phyloP scores from a whole-genome alignment of 1,139 yeast genomes.

The Protomyces pachydermus region DNA sequence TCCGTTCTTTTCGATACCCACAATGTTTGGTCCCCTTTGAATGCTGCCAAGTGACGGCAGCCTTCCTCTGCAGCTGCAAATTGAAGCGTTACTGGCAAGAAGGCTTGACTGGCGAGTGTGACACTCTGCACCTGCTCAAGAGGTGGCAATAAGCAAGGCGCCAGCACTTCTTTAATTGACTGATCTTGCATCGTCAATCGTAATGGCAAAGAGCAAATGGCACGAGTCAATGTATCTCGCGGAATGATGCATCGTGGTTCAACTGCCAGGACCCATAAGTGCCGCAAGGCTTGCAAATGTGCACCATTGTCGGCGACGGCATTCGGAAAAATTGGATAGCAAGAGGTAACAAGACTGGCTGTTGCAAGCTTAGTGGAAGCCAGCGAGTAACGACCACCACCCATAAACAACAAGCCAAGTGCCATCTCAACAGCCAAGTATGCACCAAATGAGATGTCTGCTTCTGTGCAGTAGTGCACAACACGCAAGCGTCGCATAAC shows the following conservation, averaged over 20 bases:
- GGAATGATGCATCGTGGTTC: conserved; percentile 75
- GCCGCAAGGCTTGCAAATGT: conserved; percentile 79
- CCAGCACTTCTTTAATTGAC: conserved; percentile 8
- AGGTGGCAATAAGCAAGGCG: conserved; percentile 35
- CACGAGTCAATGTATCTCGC: conserved; percentile 52
- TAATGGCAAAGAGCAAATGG: conserved; percentile 15
- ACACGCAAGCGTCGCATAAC: conserved; percentile 67
- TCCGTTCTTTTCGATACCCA: background rate
- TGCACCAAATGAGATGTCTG: conserved; percentile 52
- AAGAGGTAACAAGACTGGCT: conserved; percentile 67
- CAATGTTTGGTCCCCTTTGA: background rate
- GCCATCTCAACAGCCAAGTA: conserved; percentile 79
- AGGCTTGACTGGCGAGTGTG: background rate
- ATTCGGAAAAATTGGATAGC: conserved; percentile 67
- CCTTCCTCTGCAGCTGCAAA: background rate
- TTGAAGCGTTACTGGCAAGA: background rate
- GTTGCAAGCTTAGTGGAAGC: conserved; percentile 59
- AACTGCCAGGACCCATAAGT: conserved; percentile 84
- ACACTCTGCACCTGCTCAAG: conserved; percentile 16
- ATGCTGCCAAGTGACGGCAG: background rate
- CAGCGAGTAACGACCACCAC: conserved; percentile 89
- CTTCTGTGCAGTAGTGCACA: conserved; percentile 55
- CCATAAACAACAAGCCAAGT: conserved; percentile 78
- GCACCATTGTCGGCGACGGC: conserved; percentile 45
- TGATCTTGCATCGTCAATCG: conserved; percentile 4